Percentiles rank a stretch among this genome's conserved stretches.
Evolutionary conservation across 2,329 filamentous ascomycete species (phyloP).

Genomic region (Colletotrichum sp.): DNA sequence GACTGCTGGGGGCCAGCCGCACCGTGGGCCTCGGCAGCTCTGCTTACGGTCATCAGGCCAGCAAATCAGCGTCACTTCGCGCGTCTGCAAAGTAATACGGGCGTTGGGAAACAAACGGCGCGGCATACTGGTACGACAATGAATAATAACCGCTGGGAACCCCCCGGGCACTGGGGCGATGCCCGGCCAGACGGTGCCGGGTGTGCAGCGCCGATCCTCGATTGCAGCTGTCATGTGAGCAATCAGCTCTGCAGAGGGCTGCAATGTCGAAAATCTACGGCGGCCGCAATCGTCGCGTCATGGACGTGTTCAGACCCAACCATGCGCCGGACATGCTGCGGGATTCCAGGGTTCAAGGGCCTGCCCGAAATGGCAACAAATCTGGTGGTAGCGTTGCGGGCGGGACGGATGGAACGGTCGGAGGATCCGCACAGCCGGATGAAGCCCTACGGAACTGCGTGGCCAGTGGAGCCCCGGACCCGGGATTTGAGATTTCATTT

Average conservation of each 20-base stretch:
- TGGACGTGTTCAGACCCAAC: neutral
- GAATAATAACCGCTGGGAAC: neutral
- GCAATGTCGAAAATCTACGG: neutral
- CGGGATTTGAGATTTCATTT: neutral
- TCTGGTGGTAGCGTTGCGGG: neutral
- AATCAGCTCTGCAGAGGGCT: neutral
- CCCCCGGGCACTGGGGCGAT: neutral
- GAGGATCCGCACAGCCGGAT: neutral
- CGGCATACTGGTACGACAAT: neutral
- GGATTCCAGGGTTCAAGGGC: neutral
- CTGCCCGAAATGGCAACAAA: neutral
- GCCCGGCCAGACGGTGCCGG: neutral
- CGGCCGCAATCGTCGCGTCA: neutral
- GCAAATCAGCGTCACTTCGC: neutral
- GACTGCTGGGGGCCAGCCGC: neutral
- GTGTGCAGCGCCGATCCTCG: neutral
- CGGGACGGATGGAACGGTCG: neutral
- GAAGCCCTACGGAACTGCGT: neutral
- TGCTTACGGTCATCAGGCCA: neutral
- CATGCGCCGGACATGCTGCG: neutral
- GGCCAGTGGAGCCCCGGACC: neutral
- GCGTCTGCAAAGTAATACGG: neutral
- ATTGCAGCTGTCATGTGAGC: conserved; percentile 4
- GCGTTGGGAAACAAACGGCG: neutral
- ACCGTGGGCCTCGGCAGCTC: neutral